Evolutionary conservation across 2,329 filamentous ascomycete genomes (phyloP).

Genomic region (Lasiodiplodia hormozganensis): DNA sequence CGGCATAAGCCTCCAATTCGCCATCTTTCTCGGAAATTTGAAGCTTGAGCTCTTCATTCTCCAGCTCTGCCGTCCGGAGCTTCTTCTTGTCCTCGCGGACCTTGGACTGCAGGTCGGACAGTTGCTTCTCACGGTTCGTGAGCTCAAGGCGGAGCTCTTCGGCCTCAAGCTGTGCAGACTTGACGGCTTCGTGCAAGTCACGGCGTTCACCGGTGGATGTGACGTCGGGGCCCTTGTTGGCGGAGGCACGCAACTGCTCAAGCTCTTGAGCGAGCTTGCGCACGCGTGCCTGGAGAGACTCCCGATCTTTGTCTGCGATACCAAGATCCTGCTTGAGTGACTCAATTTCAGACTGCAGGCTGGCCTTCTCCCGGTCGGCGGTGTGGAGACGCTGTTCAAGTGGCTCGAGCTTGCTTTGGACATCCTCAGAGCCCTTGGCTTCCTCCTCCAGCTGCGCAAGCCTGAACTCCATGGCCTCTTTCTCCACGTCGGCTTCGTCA

Average conservation of each 20-base stretch:
- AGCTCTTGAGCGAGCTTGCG: conserved; percentile 65
- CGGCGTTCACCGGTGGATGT: conserved; percentile 62
- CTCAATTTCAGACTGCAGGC: conserved; percentile 42
- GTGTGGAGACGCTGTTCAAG: conserved; percentile 44
- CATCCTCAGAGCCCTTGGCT: conserved; percentile 42
- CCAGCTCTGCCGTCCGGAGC: conserved; percentile 60
- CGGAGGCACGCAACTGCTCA: conserved; percentile 59
- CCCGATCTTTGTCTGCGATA: conserved; percentile 42
- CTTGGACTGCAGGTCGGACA: conserved; percentile 32
- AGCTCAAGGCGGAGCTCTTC: conserved; percentile 56
- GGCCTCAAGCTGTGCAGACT: conserved; percentile 67
- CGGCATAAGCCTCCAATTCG: conserved; percentile 50
- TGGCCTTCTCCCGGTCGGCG: conserved; percentile 47
- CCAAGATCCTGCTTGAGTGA: conserved; percentile 46
- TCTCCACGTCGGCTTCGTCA: conserved; percentile 55
- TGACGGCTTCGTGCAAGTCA: conserved; percentile 67
- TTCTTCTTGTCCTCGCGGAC: conserved; percentile 33
- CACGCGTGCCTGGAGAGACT: conserved; percentile 59
- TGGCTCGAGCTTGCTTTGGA: conserved; percentile 60
- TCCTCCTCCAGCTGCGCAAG: conserved; percentile 49
- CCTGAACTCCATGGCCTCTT: conserved; percentile 66
- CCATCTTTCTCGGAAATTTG: conserved; percentile 69
- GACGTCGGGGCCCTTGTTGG: conserved; percentile 44
- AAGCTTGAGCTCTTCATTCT: conserved; percentile 65
- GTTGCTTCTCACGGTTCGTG: conserved; percentile 34